A percentile compares a stretch with the other conserved stretches of the same genome.
Evolutionary conservation across 2,329 filamentous ascomycete genomes (phyloP).

Genomic region (Aspergillus udagawae): DNA sequence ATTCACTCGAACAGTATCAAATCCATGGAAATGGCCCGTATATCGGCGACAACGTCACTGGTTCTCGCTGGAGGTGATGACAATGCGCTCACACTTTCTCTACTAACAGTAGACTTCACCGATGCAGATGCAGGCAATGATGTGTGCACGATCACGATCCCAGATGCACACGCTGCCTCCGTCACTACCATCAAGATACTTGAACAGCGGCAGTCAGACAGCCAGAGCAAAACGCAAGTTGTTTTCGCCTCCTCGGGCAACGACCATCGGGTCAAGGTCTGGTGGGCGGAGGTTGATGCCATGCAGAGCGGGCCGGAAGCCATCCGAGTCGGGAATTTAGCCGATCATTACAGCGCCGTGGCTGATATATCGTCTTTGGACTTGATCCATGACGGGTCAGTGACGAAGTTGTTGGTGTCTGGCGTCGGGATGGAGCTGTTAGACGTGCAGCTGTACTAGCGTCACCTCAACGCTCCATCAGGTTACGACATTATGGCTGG

Average conservation of each 20-base stretch:
- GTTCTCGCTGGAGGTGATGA: constrained; percentile 83
- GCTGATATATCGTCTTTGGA: constrained; percentile 54
- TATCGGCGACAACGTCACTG: constrained; percentile 39
- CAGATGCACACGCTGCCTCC: constrained; percentile 44
- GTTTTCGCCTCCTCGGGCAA: constrained; percentile 40
- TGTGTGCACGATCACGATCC: constrained; percentile 33
- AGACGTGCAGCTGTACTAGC: constrained; percentile 11
- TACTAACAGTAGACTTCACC: constrained; percentile 27
- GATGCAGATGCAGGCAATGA: constrained; percentile 7
- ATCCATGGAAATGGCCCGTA: constrained; percentile 33
- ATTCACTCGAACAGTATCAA: constrained; percentile 84
- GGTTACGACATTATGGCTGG: constrained; percentile 11
- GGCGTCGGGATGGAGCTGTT: constrained; percentile 51
- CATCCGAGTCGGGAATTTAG: constrained; percentile 21
- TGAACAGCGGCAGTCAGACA: constrained; percentile 1
- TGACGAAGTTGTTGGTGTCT: constrained; percentile 37
- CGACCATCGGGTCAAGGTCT: constrained; percentile 46
- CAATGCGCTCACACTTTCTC: constrained; percentile 65
- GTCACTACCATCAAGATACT: constrained; percentile 39
- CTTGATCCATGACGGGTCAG: constrained; percentile 22
- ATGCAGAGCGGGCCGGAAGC: constrained; percentile 13
- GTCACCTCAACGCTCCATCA: background rate
- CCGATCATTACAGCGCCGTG: constrained; percentile 45
- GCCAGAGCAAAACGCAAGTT: constrained; percentile 11
- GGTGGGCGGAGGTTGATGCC: constrained; percentile 32